Evolutionary conservation across 495 filamentous ascomycete genomes (phyloP).

Genomic region (Aspergillus sparsus): DNA sequence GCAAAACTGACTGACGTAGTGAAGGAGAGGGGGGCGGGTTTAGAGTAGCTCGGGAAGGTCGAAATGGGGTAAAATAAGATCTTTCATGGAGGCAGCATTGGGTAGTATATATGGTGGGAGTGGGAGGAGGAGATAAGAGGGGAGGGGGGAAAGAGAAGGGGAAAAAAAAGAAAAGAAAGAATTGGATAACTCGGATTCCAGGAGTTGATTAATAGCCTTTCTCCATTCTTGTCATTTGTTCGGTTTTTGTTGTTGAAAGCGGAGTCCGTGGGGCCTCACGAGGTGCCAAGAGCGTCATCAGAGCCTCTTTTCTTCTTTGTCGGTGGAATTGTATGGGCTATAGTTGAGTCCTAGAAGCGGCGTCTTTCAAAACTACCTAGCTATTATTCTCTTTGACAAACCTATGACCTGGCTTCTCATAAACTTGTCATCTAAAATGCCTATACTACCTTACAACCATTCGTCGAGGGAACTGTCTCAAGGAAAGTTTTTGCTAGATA

Average conservation of each 20-base stretch:
- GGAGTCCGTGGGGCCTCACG: constrained; percentile 31
- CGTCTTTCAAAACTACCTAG: neutral
- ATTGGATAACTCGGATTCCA: constrained; percentile 8
- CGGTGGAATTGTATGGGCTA: constrained; percentile 1
- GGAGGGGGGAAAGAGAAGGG: neutral
- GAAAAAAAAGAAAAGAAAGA: constrained; percentile 15
- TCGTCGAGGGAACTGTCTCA: too few relatives aligned
- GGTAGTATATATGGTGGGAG: neutral
- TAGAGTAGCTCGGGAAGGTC: constrained; percentile 3
- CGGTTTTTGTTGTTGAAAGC: constrained; percentile 6
- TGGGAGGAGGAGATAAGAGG: constrained; percentile 4
- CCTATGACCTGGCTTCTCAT: too few relatives aligned
- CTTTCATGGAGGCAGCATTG: constrained; percentile 8
- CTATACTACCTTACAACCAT: too few relatives aligned
- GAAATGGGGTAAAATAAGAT: constrained; percentile 7
- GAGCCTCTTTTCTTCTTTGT: constrained; percentile 6
- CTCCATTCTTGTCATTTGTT: constrained; percentile 17
- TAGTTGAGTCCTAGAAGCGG: neutral
- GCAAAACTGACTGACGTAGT: constrained; percentile 33
- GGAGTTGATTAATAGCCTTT: constrained; percentile 16
- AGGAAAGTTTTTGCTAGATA: too few relatives aligned
- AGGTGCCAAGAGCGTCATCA: constrained; percentile 17
- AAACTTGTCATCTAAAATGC: too few relatives aligned
- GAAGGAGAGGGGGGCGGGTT: constrained; percentile 22
- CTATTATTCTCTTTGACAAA: too few relatives aligned